Percentiles rank a stretch among this genome's conserved stretches.
These are phyloP conservation scores for Poa pratensis DNA, from an alignment of 176 grass and related monocot species.

Conservation along the genomic window DNA sequence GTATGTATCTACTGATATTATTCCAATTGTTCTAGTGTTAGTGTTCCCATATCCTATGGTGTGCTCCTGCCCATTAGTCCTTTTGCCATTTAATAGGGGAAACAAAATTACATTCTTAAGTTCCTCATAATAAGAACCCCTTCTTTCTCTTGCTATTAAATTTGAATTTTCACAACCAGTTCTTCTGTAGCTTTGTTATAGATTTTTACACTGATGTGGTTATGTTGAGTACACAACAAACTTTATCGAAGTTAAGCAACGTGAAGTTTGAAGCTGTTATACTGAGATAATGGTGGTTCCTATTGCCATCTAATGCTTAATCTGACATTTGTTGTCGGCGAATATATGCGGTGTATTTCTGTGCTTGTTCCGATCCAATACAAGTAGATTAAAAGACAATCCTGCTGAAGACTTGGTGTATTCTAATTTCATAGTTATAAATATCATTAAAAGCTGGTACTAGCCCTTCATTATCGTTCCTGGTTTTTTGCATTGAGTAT, in stretches of 20 bases:
- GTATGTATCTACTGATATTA: not conserved
- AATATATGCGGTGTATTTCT: not conserved
- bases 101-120: not conserved
- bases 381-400: not conserved
- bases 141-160: not conserved
- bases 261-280: not conserved
- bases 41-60: not conserved
- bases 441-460: not conserved
- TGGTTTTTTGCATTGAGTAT: not conserved
- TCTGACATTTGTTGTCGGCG: not conserved
- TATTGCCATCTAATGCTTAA: not conserved
- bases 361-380: not conserved
- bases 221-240: not conserved
- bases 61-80: not conserved
- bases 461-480: not conserved
- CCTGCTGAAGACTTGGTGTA: not conserved
- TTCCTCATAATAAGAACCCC: not conserved
- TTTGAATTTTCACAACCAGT: not conserved
- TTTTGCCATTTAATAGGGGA: not conserved
- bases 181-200: not conserved
- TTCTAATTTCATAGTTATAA: not conserved
- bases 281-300: not conserved
- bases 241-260: not conserved
- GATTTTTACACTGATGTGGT: not conserved
- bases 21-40: constrained; percentile 14